Base-by-base conservation (phyloP, 2,329 filamentous ascomycete genomes). In the Sclerotinia sclerotiorum region DNA sequence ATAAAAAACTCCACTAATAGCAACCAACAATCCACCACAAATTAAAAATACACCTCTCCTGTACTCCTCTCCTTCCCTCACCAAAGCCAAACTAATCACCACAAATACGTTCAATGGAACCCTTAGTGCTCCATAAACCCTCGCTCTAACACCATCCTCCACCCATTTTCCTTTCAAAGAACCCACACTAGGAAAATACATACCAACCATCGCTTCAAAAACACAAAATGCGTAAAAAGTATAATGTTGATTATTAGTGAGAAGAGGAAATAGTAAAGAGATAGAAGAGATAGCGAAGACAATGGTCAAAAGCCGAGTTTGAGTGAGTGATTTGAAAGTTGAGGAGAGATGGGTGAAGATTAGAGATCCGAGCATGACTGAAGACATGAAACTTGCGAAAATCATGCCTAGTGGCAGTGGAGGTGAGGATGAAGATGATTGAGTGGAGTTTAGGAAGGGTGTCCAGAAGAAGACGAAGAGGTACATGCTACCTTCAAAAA, bases 381-480 rank as follows among this genome's bases (percentile, higher is more conserved):
- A 81, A 29, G 82, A 83, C 86, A 88, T 87, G 74, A 88, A 85
- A 52, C 81, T 81, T 55, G 83, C 82, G 70, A 87, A 87, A 56
- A 86, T 83, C 64, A 86, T 80, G 10, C 85, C 84, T 49, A 84
- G 83, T 0, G 75, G 79, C 35, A 76, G 73, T 21, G 84, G 82
- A n/a, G 76, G 72, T n/a, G 84, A 82, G 68, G 83, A 81, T 65
- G 82, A 75, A 24, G 77, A 61, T 17, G 61, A 64, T 44, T 61
- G 63, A 52, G 67, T 65, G 82, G 79, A 78, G 69, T 80, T 83
- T n/a, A 88, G 77, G 3, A 84, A 82, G 1, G 84, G 83, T 0
- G 85, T 84, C 83, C 86, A 88, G 79, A 87, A 87, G 76, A 87
- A 88, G 68, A 88, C 84, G 73, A 88, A 88, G 15, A 88, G 80